These are phyloP conservation scores for Hypomyces perniciosus DNA, from an alignment of 2,329 filamentous ascomycete species.

Conservation along the genomic window DNA sequence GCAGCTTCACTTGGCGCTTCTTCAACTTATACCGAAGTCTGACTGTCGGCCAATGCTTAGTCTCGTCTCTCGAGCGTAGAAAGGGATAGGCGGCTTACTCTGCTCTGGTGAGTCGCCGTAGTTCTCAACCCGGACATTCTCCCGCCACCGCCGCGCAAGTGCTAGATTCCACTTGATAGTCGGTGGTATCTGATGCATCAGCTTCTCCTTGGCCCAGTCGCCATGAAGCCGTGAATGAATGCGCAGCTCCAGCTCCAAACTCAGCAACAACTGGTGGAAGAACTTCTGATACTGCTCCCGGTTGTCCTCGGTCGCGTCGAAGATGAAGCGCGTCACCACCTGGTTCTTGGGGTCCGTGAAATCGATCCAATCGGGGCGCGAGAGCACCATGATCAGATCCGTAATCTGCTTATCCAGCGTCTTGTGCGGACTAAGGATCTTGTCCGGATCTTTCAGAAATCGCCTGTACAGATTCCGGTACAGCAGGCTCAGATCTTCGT, in stretches of 20 bases:
- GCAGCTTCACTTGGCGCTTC: conserved; percentile 60
- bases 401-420: conserved; percentile 65
- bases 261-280: conserved; percentile 71
- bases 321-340: conserved; percentile 67
- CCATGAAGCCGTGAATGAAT: conserved; percentile 58
- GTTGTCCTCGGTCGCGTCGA: conserved; percentile 52
- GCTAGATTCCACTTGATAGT: conserved; percentile 68
- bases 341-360: conserved; percentile 66
- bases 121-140: conserved; percentile 61
- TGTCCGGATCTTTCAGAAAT: conserved; percentile 63
- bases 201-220: conserved; percentile 58
- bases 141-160: conserved; percentile 66
- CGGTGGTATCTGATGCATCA: conserved; percentile 60
- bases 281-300: conserved; percentile 57
- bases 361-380: conserved; percentile 66
- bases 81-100: conserved; percentile 29
- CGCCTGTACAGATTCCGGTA: conserved; percentile 61
- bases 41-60: conserved; percentile 29
- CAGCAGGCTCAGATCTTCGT: conserved; percentile 52
- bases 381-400: conserved; percentile 64
- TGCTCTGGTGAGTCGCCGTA: conserved; percentile 49
- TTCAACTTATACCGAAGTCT: conserved; percentile 60
- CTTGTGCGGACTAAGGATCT: conserved; percentile 52
- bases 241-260: conserved; percentile 64
- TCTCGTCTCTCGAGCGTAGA: not conserved